Base-by-base conservation (phyloP, 2,329 filamentous ascomycete species). In the Dryadomyces quercivorus region DNA sequence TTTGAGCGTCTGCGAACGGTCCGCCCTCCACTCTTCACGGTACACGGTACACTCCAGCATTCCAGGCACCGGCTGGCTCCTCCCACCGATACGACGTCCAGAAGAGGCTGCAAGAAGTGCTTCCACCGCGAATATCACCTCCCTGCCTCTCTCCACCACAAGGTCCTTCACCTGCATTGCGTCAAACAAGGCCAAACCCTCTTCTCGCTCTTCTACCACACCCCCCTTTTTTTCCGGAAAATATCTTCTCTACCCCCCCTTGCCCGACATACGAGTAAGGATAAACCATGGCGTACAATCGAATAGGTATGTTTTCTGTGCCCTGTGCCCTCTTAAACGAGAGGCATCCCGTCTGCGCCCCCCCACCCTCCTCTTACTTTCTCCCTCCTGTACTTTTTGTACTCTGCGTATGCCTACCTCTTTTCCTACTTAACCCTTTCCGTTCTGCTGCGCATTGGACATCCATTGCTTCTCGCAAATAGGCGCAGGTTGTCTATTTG, bases 281-380 rank as follows among this genome's bases (percentile, higher is more conserved):
- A 53, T 59, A 58, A 63, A 63, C 63, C 70, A 86, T 87, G 82
- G 80, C 82, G 66, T 88, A 88, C 73, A 86, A 87, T 74, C 81
- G 83, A 63, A 70, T 88, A 75, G 81, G 84, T 81, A 76, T 73
- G 81, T 80, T 43, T 43, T 36, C 22, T n/a, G 21, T 49, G 34
- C 31, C 52, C 36, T 46, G 18, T 31, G 20, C 42, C 12, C 12
- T 18, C 13, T 45, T 22, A 42, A 18, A 44, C 50, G 8, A 36
- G 43, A 51, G n/a, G n/a, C n/a, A 36, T 21, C 22, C 43, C 40
- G 16, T 22, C 34, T 31, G 34, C 47, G 31, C 44, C 44, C 40
- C 26, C 34, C 43, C 18, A 40, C 43, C 31, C 8, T 48, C 22
- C 42, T 44, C 26, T 12, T 45, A 38, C 26, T 20, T 38, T 6